A percentile compares a stretch with the other conserved stretches of the same genome.
Evolutionary conservation across 2,329 filamentous ascomycete species (phyloP).

Genomic region (Rutstroemia sp.): DNA sequence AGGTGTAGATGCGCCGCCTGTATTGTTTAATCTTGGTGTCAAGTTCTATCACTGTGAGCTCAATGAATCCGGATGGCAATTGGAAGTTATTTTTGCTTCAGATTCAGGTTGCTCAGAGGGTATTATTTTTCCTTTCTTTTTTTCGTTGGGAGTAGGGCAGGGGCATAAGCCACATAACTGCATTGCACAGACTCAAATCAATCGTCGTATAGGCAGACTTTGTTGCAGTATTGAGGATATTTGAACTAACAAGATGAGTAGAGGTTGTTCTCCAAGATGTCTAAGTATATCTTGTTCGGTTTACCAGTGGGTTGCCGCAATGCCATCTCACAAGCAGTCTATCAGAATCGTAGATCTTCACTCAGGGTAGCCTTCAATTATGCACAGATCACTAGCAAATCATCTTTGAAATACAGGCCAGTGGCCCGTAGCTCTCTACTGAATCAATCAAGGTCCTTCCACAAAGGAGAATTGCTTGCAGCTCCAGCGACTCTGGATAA

Average conservation of each 20-base stretch:
- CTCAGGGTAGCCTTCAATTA: background rate
- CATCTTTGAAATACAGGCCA: background rate
- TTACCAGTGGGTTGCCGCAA: constrained; percentile 10
- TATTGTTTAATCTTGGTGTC: too few species aligned
- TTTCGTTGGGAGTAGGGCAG: too few species aligned
- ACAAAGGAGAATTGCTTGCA: background rate
- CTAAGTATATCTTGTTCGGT: constrained; percentile 6
- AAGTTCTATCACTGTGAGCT: too few species aligned
- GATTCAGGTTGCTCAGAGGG: too few species aligned
- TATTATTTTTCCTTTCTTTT: too few species aligned
- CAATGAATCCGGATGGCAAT: too few species aligned
- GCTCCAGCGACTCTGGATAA: background rate
- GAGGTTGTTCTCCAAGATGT: background rate
- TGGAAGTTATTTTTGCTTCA: too few species aligned
- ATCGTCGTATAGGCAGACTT: too few species aligned
- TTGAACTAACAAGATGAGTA: background rate
- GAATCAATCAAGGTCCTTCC: background rate
- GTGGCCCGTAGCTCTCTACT: background rate
- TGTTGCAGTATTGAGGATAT: background rate
- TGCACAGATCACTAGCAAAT: background rate
- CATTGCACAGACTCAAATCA: too few species aligned
- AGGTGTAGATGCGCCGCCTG: too few species aligned
- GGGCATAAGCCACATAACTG: too few species aligned
- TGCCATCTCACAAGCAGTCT: background rate
- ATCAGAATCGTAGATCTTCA: background rate